Evolutionary conservation across 306 rosid species (phyloP).

Genomic region (Sophora flavescens): DNA sequence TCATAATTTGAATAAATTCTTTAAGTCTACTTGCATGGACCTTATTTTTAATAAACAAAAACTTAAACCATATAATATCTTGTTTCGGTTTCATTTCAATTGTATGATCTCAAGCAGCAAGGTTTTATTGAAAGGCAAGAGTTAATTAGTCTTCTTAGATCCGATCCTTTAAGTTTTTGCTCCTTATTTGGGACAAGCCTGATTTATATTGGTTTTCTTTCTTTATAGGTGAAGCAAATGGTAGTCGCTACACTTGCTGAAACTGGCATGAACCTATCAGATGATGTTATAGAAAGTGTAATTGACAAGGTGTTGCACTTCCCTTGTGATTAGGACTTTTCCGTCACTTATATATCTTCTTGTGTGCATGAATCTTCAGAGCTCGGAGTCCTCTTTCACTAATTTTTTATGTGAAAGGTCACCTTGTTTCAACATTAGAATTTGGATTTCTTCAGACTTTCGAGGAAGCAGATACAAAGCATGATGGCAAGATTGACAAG

Average conservation of each 20-base stretch:
- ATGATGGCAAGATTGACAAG: conserved; percentile 96
- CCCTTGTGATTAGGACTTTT: conserved; percentile 21
- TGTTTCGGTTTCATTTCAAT: conserved; percentile 92
- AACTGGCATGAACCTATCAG: conserved; percentile 98
- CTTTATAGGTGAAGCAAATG: conserved; percentile 94
- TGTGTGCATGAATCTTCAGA: neutral
- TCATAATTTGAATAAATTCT: neutral
- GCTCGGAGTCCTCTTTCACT: too few relatives aligned
- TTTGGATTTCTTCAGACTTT: conserved; percentile 70
- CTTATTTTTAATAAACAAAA: conserved; percentile 9
- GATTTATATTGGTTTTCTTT: conserved; percentile 9
- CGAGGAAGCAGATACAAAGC: conserved; percentile 99
- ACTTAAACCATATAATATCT: conserved; percentile 21
- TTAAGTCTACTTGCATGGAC: conserved; percentile 15
- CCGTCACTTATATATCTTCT: conserved; percentile 9
- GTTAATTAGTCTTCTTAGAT: conserved; percentile 57
- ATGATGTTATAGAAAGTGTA: conserved; percentile 96
- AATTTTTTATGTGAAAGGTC: neutral
- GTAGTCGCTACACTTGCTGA: conserved; percentile 99
- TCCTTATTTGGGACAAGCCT: conserved; percentile 27
- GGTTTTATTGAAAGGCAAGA: conserved; percentile 97
- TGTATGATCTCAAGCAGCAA: conserved; percentile 98
- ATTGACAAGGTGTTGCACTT: conserved; percentile 80
- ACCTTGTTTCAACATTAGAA: neutral
- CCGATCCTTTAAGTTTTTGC: neutral